Evolutionary conservation across 192 early-diverging fungal genomes (phyloP).

Genomic region (Coemansia erecta): DNA sequence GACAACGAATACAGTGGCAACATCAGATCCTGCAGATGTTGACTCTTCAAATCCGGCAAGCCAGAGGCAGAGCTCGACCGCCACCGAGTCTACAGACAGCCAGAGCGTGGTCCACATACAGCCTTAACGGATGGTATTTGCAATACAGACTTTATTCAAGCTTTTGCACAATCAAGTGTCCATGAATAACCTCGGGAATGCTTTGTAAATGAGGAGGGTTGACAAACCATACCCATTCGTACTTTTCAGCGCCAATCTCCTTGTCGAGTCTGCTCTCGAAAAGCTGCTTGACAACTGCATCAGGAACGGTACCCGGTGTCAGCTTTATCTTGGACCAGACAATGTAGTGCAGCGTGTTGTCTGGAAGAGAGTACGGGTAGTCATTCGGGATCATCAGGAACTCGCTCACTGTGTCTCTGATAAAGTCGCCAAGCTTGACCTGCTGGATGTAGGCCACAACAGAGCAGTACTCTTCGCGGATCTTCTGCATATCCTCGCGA

Average conservation of each 20-base stretch:
- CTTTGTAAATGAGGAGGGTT: slow-evolving; percentile 52
- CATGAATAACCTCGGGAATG: slow-evolving; percentile 45
- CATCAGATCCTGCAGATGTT: not conserved
- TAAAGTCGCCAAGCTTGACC: slow-evolving; percentile 40
- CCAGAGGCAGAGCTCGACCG: not conserved
- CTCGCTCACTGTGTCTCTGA: slow-evolving; percentile 16
- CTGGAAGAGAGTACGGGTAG: slow-evolving; percentile 48
- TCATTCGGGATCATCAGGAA: slow-evolving; percentile 49
- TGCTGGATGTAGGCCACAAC: slow-evolving; percentile 23
- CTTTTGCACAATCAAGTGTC: slow-evolving; percentile 34
- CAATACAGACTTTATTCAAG: slow-evolving; percentile 1
- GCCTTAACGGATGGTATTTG: not conserved
- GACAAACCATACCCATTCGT: slow-evolving; percentile 53
- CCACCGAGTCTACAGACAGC: slow-evolving; percentile 2
- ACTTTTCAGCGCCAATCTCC: slow-evolving; percentile 17
- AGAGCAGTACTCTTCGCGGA: slow-evolving; percentile 33
- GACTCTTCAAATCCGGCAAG: not conserved
- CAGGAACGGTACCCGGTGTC: slow-evolving; percentile 21
- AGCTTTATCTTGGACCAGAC: slow-evolving; percentile 48
- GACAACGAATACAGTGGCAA: too few species aligned
- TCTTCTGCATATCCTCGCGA: slow-evolving; percentile 24
- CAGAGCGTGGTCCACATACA: not conserved
- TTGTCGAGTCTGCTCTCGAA: slow-evolving; percentile 23
- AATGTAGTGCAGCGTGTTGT: slow-evolving; percentile 29
- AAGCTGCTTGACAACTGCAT: slow-evolving; percentile 10